Percentiles rank a stretch among this genome's conserved stretches.
Conservation (phyloP, 352 stramenopile genomes). For the Phytophthora tubulina region DNA sequence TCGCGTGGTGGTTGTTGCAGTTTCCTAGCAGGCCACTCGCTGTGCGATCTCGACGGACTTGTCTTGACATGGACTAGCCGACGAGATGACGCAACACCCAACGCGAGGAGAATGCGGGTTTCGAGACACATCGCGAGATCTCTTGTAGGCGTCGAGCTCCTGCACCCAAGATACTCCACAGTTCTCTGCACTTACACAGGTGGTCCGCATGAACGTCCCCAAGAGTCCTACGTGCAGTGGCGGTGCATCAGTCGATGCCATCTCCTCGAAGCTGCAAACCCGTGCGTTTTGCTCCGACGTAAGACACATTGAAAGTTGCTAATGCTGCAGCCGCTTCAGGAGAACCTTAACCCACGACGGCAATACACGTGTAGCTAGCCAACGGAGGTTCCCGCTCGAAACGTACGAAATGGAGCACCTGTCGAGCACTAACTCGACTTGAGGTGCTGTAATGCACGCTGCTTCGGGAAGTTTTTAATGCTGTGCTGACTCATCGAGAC, state of each 20-base stretch:
- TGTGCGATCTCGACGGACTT: slow-evolving; percentile 28
- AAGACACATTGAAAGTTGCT: slow-evolving; percentile 18
- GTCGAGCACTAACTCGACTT: background rate
- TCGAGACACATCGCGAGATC: slow-evolving; percentile 20
- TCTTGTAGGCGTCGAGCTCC: slow-evolving; percentile 3
- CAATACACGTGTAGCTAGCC: background rate
- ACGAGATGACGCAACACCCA: slow-evolving; percentile 25
- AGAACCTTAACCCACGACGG: slow-evolving; percentile 10
- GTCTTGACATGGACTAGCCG: slow-evolving; percentile 24
- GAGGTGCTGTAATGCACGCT: slow-evolving; percentile 6
- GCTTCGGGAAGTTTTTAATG: background rate
- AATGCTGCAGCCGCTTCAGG: slow-evolving; percentile 30
- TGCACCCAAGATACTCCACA: slow-evolving; percentile 10
- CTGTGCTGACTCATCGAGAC: slow-evolving; percentile 17
- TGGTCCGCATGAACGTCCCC: slow-evolving; percentile 16
- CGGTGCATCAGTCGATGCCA: slow-evolving; percentile 26
- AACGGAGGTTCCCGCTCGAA: background rate
- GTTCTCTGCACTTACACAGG: slow-evolving; percentile 24
- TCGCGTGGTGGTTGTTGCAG: slow-evolving; percentile 38
- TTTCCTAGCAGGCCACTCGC: slow-evolving; percentile 26
- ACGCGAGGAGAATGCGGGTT: slow-evolving; percentile 33
- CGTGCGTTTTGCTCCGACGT: slow-evolving; percentile 8
- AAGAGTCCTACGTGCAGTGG: slow-evolving; percentile 21
- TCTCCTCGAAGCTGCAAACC: background rate
- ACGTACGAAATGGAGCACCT: slow-evolving; percentile 3